A percentile compares a stretch with the other conserved stretches of the same genome.
phyloP scores from a whole-genome alignment of 2,329 filamentous ascomycete species.

The Diplodia seriata region DNA sequence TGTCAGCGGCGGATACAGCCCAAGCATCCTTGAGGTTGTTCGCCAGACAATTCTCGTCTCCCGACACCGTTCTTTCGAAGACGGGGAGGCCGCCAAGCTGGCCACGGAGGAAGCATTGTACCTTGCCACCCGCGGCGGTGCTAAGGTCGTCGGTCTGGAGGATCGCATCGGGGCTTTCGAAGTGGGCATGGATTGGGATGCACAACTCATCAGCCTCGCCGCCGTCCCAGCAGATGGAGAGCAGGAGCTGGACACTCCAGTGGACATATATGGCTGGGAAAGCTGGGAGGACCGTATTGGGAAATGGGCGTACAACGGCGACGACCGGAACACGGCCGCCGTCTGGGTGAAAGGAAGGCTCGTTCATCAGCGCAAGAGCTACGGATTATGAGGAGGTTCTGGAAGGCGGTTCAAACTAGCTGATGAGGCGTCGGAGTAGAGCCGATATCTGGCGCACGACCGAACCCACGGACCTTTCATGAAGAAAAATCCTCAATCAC shows the following conservation, averaged over 20 bases:
- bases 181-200: constrained; percentile 88
- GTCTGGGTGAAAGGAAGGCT: constrained; percentile 85
- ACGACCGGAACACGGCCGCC: constrained; percentile 85
- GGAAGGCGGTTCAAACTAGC: neutral
- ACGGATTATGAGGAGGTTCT: neutral
- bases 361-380: constrained; percentile 28
- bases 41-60: constrained; percentile 81
- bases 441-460: constrained; percentile 9
- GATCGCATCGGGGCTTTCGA: constrained; percentile 80
- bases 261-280: constrained; percentile 93
- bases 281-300: constrained; percentile 83
- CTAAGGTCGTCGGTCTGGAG: constrained; percentile 76
- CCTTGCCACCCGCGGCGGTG: constrained; percentile 87
- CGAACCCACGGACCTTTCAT: constrained; percentile 15
- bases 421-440: neutral
- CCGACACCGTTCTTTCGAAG: constrained; percentile 69
- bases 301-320: constrained; percentile 94
- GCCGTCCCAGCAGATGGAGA: constrained; percentile 42
- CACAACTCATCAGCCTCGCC: constrained; percentile 76
- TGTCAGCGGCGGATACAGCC: constrained; percentile 84
- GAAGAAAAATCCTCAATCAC: neutral
- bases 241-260: constrained; percentile 61
- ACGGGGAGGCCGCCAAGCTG: constrained; percentile 64
- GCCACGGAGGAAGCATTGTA: constrained; percentile 87
- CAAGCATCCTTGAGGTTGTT: constrained; percentile 82